Base-by-base conservation (phyloP, 2,329 filamentous ascomycete species). In the Diaporthe citrichinensis region DNA sequence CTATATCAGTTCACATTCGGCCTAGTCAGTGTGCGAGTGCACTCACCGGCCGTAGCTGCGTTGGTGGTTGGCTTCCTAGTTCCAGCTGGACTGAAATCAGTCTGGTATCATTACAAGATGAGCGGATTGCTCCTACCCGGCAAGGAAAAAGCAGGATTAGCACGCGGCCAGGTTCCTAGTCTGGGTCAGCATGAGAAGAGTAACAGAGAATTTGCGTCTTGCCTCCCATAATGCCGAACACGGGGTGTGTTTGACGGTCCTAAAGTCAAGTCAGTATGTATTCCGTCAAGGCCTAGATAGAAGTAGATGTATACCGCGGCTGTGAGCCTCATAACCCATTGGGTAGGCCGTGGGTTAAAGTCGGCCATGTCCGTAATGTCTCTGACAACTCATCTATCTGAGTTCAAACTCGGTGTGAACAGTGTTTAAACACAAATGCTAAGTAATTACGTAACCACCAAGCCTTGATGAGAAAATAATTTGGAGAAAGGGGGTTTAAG, bases 401-500 rank as follows among this genome's bases (percentile, higher is more conserved):
- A 10, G 36, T 9, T 2, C 1, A 8, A 44, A 17, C 17, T 44
- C 15, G 20, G 41, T 44, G 41, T 20, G 7, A 44, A 44, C 41
- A 17, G 15, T 6, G 15, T 44, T 44, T 44, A 20, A 8, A 44
- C 15, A 20, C 5, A 8, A 44, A 44, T 7, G 15, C 41, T 4
- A 44, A 14, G 36, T 12, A 39, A 39, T 39, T 39, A 39, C 36
- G 12, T 39, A 39, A 39, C 14, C 1, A 39, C 4, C 12, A 39
- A 5, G 0, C 36, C 1, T 5, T 12, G 10, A 14, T 39, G 0
- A 14, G 12, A 39, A 15, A 39, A 14, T 14, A 14, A 14, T 14
- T 39, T 39, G 36, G 12, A 39, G 36, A 39, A 39, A 5, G 36
- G 4, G 12, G 36, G 1, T 39, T 14, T 12, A 4, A 39, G 36